A percentile compares a stretch with the other conserved stretches of the same genome.
phyloP scores from a whole-genome alignment of 805 yeast species.

The Pichia exigua region DNA sequence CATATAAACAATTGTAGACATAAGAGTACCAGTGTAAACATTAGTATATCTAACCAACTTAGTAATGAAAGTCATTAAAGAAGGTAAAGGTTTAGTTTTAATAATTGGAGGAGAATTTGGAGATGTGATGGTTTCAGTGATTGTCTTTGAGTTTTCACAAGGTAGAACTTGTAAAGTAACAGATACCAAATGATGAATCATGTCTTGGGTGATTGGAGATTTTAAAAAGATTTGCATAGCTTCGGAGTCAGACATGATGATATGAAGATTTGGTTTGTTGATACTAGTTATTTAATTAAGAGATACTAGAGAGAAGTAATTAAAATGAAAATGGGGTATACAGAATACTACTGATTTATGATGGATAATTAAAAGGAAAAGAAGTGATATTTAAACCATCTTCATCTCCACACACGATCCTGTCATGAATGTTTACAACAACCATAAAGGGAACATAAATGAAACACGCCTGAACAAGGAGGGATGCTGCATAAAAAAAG shows the following conservation, averaged over 20 bases:
- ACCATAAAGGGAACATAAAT: background rate
- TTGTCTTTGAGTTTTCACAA: constrained; percentile 36
- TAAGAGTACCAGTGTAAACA: constrained; percentile 72
- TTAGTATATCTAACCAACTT: constrained; percentile 66
- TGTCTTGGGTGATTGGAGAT: constrained; percentile 66
- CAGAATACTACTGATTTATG: no score
- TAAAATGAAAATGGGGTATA: no score
- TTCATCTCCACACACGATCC: background rate
- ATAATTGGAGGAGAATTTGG: constrained; percentile 25
- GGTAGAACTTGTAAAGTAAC: constrained; percentile 62
- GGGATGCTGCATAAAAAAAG: background rate
- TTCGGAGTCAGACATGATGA: constrained; percentile 39
- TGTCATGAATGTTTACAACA: background rate
- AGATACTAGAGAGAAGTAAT: no score
- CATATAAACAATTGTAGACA: constrained; percentile 64
- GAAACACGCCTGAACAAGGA: background rate
- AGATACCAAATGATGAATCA: constrained; percentile 63
- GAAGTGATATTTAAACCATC: background rate
- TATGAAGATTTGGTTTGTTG: background rate
- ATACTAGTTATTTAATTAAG: background rate
- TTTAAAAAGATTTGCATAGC: constrained; percentile 53
- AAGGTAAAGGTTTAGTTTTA: constrained; percentile 45
- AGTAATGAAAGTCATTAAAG: constrained; percentile 67
- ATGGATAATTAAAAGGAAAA: background rate
- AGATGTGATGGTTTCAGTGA: constrained; percentile 28